Conservation (phyloP, 148 eudicot species). For the Chenopodium quinoa region DNA sequence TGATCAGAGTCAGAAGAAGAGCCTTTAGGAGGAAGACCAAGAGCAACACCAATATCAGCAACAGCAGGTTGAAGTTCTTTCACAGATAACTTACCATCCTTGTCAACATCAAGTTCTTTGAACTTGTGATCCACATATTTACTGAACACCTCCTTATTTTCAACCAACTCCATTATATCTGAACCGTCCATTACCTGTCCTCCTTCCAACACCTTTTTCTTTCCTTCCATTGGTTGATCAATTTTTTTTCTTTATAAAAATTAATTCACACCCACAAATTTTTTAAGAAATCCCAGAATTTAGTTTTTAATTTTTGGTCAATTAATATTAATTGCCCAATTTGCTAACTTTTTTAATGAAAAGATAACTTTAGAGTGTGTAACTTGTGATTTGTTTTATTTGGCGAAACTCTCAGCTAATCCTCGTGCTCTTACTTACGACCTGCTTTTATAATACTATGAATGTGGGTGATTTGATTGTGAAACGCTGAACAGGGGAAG, state of each 20-base stretch:
- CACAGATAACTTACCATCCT: constrained; percentile 73
- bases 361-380: neutral
- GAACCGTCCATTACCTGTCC: constrained; percentile 65
- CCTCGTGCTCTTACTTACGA: constrained; percentile 28
- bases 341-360: neutral
- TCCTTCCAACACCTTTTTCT: constrained; percentile 18
- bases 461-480: neutral
- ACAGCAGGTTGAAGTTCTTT: constrained; percentile 81
- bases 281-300: neutral
- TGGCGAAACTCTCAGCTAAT: constrained; percentile 16
- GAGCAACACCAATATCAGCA: constrained; percentile 78
- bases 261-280: neutral
- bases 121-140: constrained; percentile 69
- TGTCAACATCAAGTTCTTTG: constrained; percentile 55
- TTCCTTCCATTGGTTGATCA: constrained; percentile 25
- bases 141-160: constrained; percentile 46
- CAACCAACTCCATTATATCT: constrained; percentile 90
- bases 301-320: neutral
- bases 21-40: constrained; percentile 74
- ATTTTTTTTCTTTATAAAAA: neutral
- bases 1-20: constrained; percentile 66
- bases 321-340: neutral
- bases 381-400: constrained; percentile 32
- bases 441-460: constrained; percentile 4
- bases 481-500: neutral